These are phyloP conservation scores for Hypoxylon lenormandii DNA, from an alignment of 495 filamentous ascomycete species.

Conservation along the genomic window DNA sequence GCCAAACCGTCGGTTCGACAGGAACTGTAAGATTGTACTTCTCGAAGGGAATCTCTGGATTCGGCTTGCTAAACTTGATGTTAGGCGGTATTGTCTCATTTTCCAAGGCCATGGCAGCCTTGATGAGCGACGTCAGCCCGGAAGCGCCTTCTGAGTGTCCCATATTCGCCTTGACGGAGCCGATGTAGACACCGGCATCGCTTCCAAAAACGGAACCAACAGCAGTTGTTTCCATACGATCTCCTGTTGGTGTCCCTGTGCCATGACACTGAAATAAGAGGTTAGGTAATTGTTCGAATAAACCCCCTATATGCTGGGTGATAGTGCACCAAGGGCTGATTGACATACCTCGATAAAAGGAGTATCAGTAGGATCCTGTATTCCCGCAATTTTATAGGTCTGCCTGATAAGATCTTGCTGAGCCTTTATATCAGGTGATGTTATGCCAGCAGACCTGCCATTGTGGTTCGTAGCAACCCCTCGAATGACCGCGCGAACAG, in stretches of 20 bases:
- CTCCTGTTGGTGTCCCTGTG: conserved; percentile 53
- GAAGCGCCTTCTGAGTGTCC: conserved; percentile 64
- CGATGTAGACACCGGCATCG: conserved; percentile 56
- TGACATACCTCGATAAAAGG: conserved; percentile 52
- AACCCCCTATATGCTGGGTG: no score
- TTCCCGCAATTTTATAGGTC: conserved; percentile 57
- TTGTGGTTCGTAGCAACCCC: conserved; percentile 61
- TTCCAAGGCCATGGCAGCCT: conserved; percentile 62
- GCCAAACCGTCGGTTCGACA: conserved; percentile 39
- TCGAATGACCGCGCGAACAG: conserved; percentile 65
- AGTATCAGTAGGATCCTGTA: conserved; percentile 56
- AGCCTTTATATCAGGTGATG: conserved; percentile 57
- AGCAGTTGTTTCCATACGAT: conserved; percentile 54
- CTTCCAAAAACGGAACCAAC: conserved; percentile 50
- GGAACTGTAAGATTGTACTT: conserved; percentile 42
- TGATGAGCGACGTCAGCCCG: conserved; percentile 63
- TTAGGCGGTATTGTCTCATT: conserved; percentile 54
- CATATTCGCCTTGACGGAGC: conserved; percentile 65
- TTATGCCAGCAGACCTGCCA: conserved; percentile 55
- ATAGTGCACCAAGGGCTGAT: no score
- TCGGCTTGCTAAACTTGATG: conserved; percentile 46
- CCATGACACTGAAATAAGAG: no score
- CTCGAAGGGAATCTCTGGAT: conserved; percentile 46
- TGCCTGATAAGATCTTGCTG: conserved; percentile 62
- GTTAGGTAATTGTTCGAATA: no score